These are phyloP conservation scores for Apiotrichum porosum DNA, from an alignment of 1,284 basidiomycete species.

Conservation along the genomic window DNA sequence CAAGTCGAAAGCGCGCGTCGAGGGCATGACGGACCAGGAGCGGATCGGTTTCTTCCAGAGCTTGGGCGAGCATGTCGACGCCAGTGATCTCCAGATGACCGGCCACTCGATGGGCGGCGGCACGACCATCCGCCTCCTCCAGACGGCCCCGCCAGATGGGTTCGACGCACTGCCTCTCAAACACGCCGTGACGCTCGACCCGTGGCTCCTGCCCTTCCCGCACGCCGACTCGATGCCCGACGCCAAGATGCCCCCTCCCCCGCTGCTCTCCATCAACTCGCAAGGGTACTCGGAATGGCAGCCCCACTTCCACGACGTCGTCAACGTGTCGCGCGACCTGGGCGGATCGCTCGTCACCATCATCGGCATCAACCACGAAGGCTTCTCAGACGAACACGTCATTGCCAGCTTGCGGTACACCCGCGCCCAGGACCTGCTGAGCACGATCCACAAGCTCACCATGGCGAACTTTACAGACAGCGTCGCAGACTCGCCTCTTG, in stretches of 20 bases:
- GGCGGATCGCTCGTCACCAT: constrained; percentile 33
- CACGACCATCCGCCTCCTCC: constrained; percentile 50
- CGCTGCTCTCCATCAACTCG: constrained; percentile 62
- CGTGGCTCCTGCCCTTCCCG: constrained; percentile 67
- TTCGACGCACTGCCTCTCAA: constrained; percentile 53
- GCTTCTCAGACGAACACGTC: constrained; percentile 43
- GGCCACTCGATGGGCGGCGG: constrained; percentile 76
- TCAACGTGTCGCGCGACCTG: constrained; percentile 51
- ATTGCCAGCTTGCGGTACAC: constrained; percentile 12
- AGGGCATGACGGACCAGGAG: constrained; percentile 3
- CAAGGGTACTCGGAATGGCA: constrained; percentile 63
- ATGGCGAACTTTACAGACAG: constrained; percentile 16
- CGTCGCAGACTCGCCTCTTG: neutral
- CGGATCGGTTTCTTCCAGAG: constrained; percentile 35
- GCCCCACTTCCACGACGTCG: constrained; percentile 60
- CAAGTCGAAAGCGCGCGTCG: neutral
- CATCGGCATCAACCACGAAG: constrained; percentile 36
- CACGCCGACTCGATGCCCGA: neutral
- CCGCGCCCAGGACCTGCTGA: constrained; percentile 17
- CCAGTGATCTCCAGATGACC: constrained; percentile 54
- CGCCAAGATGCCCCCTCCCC: constrained; percentile 37
- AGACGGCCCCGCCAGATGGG: constrained; percentile 20
- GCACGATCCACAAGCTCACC: constrained; percentile 32
- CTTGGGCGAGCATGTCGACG: constrained; percentile 50
- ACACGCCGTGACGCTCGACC: constrained; percentile 57